These are phyloP conservation scores for Physocladia obscura DNA, from an alignment of 192 early-diverging fungal species.

Conservation along the genomic window DNA sequence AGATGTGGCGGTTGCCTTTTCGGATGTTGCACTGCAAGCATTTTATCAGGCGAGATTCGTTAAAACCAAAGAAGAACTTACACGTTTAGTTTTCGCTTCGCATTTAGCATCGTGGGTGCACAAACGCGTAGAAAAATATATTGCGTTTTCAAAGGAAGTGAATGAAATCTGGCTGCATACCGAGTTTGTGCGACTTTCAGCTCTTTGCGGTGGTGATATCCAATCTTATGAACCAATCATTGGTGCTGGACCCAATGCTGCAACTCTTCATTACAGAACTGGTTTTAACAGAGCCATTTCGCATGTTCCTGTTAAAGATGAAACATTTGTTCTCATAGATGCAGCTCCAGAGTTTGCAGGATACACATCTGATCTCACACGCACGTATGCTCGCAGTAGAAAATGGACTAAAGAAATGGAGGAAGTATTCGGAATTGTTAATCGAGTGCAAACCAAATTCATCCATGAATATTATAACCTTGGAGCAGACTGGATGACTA, in stretches of 20 bases:
- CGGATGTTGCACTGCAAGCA: slow-evolving; percentile 51
- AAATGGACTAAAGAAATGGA: slow-evolving; percentile 20
- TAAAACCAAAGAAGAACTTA: slow-evolving; percentile 78
- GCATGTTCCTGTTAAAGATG: slow-evolving; percentile 14
- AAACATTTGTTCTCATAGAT: slow-evolving; percentile 76
- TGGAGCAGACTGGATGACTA: slow-evolving; percentile 48
- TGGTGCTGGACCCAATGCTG: slow-evolving; percentile 74
- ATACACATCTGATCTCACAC: slow-evolving; percentile 89
- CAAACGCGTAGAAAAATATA: slow-evolving; percentile 39
- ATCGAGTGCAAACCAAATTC: slow-evolving; percentile 22
- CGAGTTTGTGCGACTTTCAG: slow-evolving; percentile 63
- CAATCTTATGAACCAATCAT: slow-evolving; percentile 80
- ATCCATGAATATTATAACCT: slow-evolving; percentile 4
- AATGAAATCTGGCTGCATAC: slow-evolving; percentile 68
- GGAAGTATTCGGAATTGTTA: slow-evolving; percentile 34
- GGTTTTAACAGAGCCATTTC: slow-evolving; percentile 57
- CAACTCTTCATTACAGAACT: slow-evolving; percentile 83
- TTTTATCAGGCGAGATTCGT: slow-evolving; percentile 74
- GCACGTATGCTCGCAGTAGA: slow-evolving; percentile 51
- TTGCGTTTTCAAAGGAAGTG: slow-evolving; percentile 27
- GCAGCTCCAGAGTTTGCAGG: slow-evolving; percentile 75
- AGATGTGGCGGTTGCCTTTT: slow-evolving; percentile 20
- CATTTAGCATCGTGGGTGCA: slow-evolving; percentile 44
- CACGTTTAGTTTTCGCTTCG: slow-evolving; percentile 63
- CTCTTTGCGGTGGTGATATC: slow-evolving; percentile 56